Evolutionary conservation across 257 asterid species (phyloP), one percentile per base, ranked within the genome.

Genomic region (Apocynum venetum): DNA sequence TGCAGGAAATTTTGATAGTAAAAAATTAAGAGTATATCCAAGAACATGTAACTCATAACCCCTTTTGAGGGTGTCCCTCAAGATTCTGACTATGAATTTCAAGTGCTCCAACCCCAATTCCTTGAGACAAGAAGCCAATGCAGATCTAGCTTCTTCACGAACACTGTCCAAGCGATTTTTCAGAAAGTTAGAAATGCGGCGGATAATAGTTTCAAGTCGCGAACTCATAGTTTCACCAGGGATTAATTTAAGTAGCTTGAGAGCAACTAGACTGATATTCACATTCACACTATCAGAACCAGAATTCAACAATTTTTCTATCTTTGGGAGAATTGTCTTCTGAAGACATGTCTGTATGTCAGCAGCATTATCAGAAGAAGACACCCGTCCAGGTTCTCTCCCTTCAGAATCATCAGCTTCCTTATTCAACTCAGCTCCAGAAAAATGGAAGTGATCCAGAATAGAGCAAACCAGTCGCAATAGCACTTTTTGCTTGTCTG

Each of bases 61-160:
- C 80, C 97, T 88, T 86, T 87, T 93, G 77, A 95, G 80, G 56
- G 89, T 91, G 80, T 92, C 84, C 80, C 82, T 89, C 89, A 95
- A 76, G 75, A 90, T 90, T 83, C 86, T 87, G 84, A 95, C 91
- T 71, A 95, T 85, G 78, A 90, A 91, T 76, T 95, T 96, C 81
- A 95, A 78, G 88, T 88, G 88, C 85, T 89, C 97, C 91, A 93
- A 73, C 67, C 99, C 99, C 25, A 95, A 86, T 81, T 93, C 99
- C 87, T 87, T 89, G 67, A 95, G 80, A 89, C 97, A 91, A 78
- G 88, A 94, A 61, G 96, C 84, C 91, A 95, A 84, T 67, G 99
- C 98, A 83, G 90, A 81, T 82, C 98, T 90, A 78, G 97, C 97
- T 85, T 93, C 97, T 69, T 95, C 96, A 20, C 99, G 94, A 67